Evolutionary conservation across 169 alveolate genomes (phyloP).

Genomic region (Cryptosporidium viatorum): DNA sequence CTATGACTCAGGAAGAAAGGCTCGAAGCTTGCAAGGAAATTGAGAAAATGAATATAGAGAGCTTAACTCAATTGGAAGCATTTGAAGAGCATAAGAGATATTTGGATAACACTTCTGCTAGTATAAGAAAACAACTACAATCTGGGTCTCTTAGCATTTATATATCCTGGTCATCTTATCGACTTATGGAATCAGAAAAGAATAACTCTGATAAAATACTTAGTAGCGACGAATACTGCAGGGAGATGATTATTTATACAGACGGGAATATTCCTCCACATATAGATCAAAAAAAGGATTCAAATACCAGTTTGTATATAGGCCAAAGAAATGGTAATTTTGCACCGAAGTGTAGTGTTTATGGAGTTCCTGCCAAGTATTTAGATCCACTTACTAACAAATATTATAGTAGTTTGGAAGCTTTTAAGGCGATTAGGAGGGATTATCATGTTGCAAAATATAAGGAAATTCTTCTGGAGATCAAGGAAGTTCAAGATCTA

Average conservation of each 20-base stretch:
- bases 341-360: conserved; percentile 10
- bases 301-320: not conserved
- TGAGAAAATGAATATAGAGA: conserved; percentile 57
- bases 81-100: conserved; percentile 61
- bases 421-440: conserved; percentile 40
- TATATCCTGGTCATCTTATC: conserved; percentile 70
- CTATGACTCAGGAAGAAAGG: conserved; percentile 68
- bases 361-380: conserved; percentile 50
- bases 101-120: conserved; percentile 55
- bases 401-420: conserved; percentile 59
- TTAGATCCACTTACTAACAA: conserved; percentile 58
- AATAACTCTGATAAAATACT: conserved; percentile 38
- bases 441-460: conserved; percentile 35
- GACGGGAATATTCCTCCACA: conserved; percentile 51
- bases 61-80: conserved; percentile 50
- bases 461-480: conserved; percentile 12
- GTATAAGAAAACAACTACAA: conserved; percentile 62
- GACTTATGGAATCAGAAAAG: conserved; percentile 70
- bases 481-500: conserved; percentile 27
- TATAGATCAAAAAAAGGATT: not conserved
- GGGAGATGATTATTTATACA: conserved; percentile 60
- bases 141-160: conserved; percentile 53
- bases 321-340: not conserved
- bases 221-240: conserved; percentile 31
- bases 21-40: conserved; percentile 28